Percentiles rank a stretch among this genome's conserved stretches.
Evolutionary conservation across 2,329 filamentous ascomycete species (phyloP).

Genomic region (Aspergillus niger): DNA sequence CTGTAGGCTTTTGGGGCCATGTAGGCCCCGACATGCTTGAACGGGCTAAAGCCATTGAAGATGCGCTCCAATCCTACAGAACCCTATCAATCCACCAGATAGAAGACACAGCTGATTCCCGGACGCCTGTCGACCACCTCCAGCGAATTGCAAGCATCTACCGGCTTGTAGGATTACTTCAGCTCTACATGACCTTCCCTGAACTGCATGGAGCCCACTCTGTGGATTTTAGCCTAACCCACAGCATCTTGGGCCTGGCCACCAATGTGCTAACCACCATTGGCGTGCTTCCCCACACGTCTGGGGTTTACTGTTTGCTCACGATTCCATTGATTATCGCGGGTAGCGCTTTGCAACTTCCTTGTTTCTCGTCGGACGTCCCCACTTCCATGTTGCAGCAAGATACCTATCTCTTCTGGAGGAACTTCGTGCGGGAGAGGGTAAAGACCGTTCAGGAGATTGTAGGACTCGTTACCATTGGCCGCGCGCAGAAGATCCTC

Average conservation of each 20-base stretch:
- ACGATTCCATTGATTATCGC: constrained; percentile 9
- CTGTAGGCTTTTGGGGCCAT: neutral
- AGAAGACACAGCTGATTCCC: neutral
- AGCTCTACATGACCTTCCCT: constrained; percentile 8
- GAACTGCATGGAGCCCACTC: neutral
- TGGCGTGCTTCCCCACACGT: neutral
- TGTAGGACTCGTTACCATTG: neutral
- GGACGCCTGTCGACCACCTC: neutral
- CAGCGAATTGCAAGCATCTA: constrained; percentile 1
- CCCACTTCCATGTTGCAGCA: neutral
- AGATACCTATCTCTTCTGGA: neutral
- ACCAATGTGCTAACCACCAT: constrained; percentile 5
- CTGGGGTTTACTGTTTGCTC: constrained; percentile 8
- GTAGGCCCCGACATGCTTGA: neutral
- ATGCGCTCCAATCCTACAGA: neutral
- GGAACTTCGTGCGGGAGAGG: neutral
- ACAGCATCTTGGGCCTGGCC: neutral
- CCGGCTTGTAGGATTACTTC: neutral
- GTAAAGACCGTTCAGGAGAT: neutral
- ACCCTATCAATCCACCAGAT: neutral
- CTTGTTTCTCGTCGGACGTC: neutral
- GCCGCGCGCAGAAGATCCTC: constrained; percentile 8
- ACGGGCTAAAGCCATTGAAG: neutral
- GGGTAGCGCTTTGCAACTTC: constrained; percentile 3
- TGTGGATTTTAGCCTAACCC: neutral